phyloP scores from a whole-genome alignment of 331 rosid genomes.

The Malus hybrid region DNA sequence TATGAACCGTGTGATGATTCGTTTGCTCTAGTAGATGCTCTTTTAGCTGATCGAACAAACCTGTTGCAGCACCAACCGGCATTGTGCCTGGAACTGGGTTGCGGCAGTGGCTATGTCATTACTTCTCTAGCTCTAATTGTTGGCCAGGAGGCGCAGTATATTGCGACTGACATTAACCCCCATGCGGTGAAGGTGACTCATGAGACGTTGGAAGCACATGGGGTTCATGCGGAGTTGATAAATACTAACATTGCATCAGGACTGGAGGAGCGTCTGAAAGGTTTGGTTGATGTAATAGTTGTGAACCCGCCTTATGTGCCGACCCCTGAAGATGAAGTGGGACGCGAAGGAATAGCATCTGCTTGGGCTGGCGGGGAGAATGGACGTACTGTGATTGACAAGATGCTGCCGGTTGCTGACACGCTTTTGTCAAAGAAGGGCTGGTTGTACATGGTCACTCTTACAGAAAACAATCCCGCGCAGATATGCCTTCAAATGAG shows the following conservation, averaged over 20 bases:
- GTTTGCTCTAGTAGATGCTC: conserved; percentile 93
- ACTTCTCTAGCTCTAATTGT: conserved; percentile 92
- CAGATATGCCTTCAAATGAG: conserved; percentile 76
- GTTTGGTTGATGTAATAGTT: conserved; percentile 75
- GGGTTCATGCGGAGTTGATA: conserved; percentile 78
- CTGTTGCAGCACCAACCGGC: conserved; percentile 59
- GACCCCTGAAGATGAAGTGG: conserved; percentile 92
- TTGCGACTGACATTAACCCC: conserved; percentile 90
- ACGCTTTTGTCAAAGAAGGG: conserved; percentile 77
- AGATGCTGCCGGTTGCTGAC: conserved; percentile 70
- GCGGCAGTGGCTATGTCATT: conserved; percentile 93
- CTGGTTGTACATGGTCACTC: conserved; percentile 87
- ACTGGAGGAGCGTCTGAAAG: conserved; percentile 66
- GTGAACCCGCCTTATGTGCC: conserved; percentile 98
- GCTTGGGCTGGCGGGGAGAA: conserved; percentile 99
- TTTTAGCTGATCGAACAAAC: conserved; percentile 66
- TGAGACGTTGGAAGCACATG: conserved; percentile 80
- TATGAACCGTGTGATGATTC: conserved; percentile 98
- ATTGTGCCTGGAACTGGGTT: conserved; percentile 89
- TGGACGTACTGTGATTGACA: conserved; percentile 77
- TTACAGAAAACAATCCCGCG: conserved; percentile 65
- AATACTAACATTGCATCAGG: conserved; percentile 71
- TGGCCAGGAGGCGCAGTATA: conserved; percentile 44
- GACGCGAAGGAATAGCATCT: conserved; percentile 60
- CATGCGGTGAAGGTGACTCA: conserved; percentile 62